These are phyloP conservation scores for Capronia epimyces DNA, from an alignment of 2,329 filamentous ascomycete genomes.

Conservation along the genomic window DNA sequence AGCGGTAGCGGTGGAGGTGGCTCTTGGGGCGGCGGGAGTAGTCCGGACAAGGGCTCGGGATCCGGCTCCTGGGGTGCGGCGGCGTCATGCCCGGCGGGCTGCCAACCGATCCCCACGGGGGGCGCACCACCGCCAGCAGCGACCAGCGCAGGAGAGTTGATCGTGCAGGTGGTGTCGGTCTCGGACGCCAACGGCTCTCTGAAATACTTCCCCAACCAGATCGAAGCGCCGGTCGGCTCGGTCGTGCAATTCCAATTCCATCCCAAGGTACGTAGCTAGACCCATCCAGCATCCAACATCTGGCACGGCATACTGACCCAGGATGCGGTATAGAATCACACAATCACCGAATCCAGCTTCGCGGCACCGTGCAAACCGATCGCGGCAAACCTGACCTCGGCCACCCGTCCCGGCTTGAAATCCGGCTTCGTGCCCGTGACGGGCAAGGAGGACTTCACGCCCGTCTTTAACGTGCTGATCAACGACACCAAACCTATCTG, in stretches of 20 bases:
- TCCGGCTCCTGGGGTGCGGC: conserved; percentile 10
- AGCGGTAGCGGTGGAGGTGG: conserved; percentile 1
- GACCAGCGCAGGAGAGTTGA: conserved; percentile 26
- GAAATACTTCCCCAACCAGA: conserved; percentile 60
- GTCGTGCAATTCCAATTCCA: conserved; percentile 50
- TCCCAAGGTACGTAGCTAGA: conserved; percentile 36
- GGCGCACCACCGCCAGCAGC: conserved; percentile 6
- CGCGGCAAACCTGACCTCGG: conserved; percentile 41
- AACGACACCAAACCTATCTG: conserved; percentile 67
- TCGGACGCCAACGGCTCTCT: conserved; percentile 50
- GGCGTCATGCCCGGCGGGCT: conserved; percentile 21
- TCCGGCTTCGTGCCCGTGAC: conserved; percentile 50
- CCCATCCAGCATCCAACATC: neutral
- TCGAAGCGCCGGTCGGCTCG: conserved; percentile 57
- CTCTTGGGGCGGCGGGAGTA: neutral
- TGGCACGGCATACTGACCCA: conserved; percentile 1
- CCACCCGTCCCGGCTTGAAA: conserved; percentile 50
- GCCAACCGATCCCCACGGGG: conserved; percentile 11
- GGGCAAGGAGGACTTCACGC: conserved; percentile 47
- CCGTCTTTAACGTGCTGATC: conserved; percentile 67
- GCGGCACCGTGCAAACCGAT: conserved; percentile 64
- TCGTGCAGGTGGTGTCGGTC: conserved; percentile 62
- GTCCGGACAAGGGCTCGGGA: neutral
- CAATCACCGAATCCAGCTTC: conserved; percentile 71
- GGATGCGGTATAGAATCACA: conserved; percentile 60